Conservation (phyloP, 1,284 basidiomycete genomes). For the Malassezia sympodialis region DNA sequence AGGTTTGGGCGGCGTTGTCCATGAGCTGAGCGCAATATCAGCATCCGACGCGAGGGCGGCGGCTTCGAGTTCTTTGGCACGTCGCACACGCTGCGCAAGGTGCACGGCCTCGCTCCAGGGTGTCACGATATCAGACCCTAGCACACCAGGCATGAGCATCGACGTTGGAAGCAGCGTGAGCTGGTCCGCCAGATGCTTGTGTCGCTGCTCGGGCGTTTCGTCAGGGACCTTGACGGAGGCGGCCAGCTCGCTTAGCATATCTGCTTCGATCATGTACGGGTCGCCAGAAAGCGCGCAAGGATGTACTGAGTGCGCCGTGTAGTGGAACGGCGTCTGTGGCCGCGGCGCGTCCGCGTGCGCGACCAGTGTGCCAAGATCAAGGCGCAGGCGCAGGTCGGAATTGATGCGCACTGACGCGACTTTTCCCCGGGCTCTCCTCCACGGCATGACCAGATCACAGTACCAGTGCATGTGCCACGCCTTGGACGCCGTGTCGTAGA, state of each 20-base stretch:
- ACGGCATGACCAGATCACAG: not conserved
- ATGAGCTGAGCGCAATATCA: slow-evolving; percentile 9
- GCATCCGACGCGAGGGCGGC: slow-evolving; percentile 9
- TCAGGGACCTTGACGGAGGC: slow-evolving; percentile 9
- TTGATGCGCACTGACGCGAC: not conserved
- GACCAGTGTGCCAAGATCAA: slow-evolving; percentile 3
- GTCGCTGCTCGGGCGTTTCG: slow-evolving; percentile 13
- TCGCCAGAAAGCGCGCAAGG: not conserved
- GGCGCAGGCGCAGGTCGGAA: not conserved
- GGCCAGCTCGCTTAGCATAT: not conserved
- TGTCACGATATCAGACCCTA: not conserved
- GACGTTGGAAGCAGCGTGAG: slow-evolving; percentile 10
- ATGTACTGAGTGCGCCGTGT: not conserved
- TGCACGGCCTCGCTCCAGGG: slow-evolving; percentile 2
- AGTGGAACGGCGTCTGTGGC: slow-evolving; percentile 11
- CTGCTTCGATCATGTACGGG: slow-evolving; percentile 14
- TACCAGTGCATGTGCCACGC: slow-evolving; percentile 8
- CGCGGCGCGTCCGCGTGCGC: not conserved
- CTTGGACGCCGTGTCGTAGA: slow-evolving; percentile 5
- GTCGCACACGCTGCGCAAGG: not conserved
- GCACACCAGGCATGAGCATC: not conserved
- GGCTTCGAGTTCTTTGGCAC: slow-evolving; percentile 7
- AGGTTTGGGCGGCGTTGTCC: not conserved
- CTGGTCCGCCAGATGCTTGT: slow-evolving; percentile 1
- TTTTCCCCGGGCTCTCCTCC: not conserved